A percentile compares a stretch with the other conserved stretches of the same genome.
These are phyloP conservation scores for Penicillium canariense DNA, from an alignment of 495 filamentous ascomycete species.

Conservation along the genomic window DNA sequence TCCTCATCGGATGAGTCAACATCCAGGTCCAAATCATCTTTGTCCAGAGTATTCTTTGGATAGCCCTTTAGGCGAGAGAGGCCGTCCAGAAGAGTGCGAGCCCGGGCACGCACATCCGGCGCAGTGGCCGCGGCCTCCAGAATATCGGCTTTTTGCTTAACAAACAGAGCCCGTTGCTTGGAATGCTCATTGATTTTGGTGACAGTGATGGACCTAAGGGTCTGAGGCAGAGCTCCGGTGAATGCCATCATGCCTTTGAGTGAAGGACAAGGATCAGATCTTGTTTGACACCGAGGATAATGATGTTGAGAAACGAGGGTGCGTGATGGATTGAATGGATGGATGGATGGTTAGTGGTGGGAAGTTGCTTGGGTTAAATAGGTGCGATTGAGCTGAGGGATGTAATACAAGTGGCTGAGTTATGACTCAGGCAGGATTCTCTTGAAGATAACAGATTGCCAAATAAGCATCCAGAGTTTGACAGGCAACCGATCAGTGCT, in stretches of 20 bases:
- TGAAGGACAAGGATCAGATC: background rate
- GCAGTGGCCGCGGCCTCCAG: slow-evolving; percentile 26
- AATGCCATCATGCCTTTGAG: slow-evolving; percentile 26
- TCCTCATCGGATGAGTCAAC: slow-evolving; percentile 15
- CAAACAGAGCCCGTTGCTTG: slow-evolving; percentile 55
- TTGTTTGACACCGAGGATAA: background rate
- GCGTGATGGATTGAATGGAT: background rate
- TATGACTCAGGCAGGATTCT: background rate
- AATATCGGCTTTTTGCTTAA: slow-evolving; percentile 37
- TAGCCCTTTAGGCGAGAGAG: slow-evolving; percentile 39
- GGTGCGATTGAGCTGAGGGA: background rate
- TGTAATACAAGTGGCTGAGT: background rate
- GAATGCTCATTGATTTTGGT: slow-evolving; percentile 63
- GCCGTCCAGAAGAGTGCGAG: slow-evolving; percentile 37
- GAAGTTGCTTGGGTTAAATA: background rate
- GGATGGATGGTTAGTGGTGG: background rate
- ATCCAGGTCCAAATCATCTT: slow-evolving; percentile 35
- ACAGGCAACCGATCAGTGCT: background rate
- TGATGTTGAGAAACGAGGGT: background rate
- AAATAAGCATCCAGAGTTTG: background rate
- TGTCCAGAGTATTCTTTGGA: slow-evolving; percentile 37
- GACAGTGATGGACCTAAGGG: slow-evolving; percentile 61
- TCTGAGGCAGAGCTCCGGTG: slow-evolving; percentile 51
- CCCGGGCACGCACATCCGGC: slow-evolving; percentile 28
- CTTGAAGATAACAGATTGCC: background rate